Conservation (phyloP, 208 protist genomes). For the Leishmania martiniquensis region DNA sequence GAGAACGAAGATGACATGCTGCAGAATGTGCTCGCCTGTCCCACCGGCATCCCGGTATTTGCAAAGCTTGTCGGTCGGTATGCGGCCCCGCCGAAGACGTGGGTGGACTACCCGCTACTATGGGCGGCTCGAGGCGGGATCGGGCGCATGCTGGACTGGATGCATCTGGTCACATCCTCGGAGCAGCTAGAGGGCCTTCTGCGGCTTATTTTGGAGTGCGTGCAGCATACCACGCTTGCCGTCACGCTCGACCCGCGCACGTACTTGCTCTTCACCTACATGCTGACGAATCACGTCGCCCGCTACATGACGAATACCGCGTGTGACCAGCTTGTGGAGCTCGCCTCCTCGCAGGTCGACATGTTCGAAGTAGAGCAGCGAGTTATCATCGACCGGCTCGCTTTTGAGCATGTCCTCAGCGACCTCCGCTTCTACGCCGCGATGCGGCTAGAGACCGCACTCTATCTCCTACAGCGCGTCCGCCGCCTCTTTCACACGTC, state of each 20-base stretch:
- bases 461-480: conserved; percentile 58
- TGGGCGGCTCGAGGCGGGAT: conserved; percentile 71
- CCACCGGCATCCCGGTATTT: conserved; percentile 40
- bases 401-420: conserved; percentile 73
- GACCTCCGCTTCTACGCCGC: conserved; percentile 57
- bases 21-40: conserved; percentile 43
- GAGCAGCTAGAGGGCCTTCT: conserved; percentile 57
- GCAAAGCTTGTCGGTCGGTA: conserved; percentile 77
- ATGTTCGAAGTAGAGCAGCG: conserved; percentile 62
- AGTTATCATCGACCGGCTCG: conserved; percentile 80
- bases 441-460: conserved; percentile 45
- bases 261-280: conserved; percentile 69
- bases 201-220: conserved; percentile 46
- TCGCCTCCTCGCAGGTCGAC: conserved; percentile 48
- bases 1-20: conserved; percentile 60
- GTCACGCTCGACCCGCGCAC: conserved; percentile 58
- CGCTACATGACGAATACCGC: conserved; percentile 52
- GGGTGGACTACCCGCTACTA: conserved; percentile 75
- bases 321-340: conserved; percentile 59
- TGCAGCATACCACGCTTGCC: conserved; percentile 43
- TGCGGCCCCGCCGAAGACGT: conserved; percentile 60
- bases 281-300: conserved; percentile 53
- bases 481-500: conserved; percentile 55
- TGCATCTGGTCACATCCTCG: conserved; percentile 43
- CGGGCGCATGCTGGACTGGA: conserved; percentile 70